These are phyloP conservation scores for Populus hybrid DNA, from an alignment of 441 rosid species.

Conservation along the genomic window DNA sequence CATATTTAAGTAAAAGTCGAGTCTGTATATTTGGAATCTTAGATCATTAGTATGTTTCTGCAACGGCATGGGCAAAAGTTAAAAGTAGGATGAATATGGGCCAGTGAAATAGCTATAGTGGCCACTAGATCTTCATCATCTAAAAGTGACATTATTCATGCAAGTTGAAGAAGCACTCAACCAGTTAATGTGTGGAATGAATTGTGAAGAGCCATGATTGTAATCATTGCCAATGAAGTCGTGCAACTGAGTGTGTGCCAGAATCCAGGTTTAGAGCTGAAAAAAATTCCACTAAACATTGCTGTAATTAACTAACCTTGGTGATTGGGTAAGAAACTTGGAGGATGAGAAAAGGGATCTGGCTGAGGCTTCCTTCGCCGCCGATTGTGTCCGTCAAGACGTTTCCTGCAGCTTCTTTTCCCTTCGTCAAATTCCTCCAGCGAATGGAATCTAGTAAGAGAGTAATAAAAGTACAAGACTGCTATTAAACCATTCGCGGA, in stretches of 20 bases:
- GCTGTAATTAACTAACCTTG: conserved; percentile 39
- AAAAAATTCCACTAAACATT: conserved; percentile 9
- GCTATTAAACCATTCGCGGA: neutral
- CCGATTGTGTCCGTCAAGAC: conserved; percentile 83
- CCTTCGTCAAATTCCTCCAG: conserved; percentile 88
- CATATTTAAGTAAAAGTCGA: neutral
- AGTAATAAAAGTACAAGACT: neutral
- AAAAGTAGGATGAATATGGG: neutral
- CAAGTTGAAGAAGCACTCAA: conserved; percentile 15
- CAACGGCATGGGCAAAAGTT: neutral
- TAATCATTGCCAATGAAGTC: neutral
- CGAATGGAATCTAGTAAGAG: conserved; percentile 63
- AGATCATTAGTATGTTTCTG: neutral
- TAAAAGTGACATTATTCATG: neutral
- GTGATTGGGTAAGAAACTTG: conserved; percentile 38
- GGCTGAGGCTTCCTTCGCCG: conserved; percentile 83
- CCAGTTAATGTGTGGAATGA: neutral
- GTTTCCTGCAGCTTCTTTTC: conserved; percentile 92
- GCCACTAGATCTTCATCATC: conserved; percentile 15
- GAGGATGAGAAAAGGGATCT: conserved; percentile 36
- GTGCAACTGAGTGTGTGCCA: neutral
- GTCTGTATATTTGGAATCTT: neutral
- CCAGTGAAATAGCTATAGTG: neutral
- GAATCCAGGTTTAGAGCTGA: conserved; percentile 11
- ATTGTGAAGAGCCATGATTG: neutral